Evolutionary conservation across 2,329 filamentous ascomycete genomes (phyloP).

Genomic region (Xylariaceae sp.): DNA sequence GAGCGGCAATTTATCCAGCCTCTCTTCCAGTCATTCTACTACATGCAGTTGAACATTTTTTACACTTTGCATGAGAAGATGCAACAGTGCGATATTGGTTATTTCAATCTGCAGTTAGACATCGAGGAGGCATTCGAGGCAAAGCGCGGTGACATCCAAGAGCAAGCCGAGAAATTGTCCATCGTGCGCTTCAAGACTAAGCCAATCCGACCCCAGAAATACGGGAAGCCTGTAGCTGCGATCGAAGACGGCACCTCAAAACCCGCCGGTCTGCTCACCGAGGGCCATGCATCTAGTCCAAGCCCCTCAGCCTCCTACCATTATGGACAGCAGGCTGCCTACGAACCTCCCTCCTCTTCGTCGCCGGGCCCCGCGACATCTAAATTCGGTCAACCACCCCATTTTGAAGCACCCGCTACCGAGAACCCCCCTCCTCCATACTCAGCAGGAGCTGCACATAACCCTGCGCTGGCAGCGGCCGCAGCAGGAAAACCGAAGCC

Average conservation of each 20-base stretch:
- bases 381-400: too few relatives aligned
- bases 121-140: slow-evolving; percentile 87
- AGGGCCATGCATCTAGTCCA: slow-evolving; percentile 36
- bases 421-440: slow-evolving; percentile 72
- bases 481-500: slow-evolving; percentile 66
- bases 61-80: slow-evolving; percentile 98
- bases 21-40: slow-evolving; percentile 98
- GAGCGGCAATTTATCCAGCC: slow-evolving; percentile 95
- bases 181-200: slow-evolving; percentile 94
- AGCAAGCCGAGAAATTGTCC: slow-evolving; percentile 75
- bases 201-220: slow-evolving; percentile 58
- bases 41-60: slow-evolving; percentile 99
- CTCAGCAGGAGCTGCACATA: slow-evolving; percentile 40
- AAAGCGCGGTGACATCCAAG: slow-evolving; percentile 86
- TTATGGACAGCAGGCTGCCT: slow-evolving; percentile 32
- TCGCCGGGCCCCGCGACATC: neutral
- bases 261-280: slow-evolving; percentile 47
- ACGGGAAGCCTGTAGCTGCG: slow-evolving; percentile 50
- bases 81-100: slow-evolving; percentile 95
- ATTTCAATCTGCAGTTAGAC: slow-evolving; percentile 89
- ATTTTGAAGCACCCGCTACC: slow-evolving; percentile 37
- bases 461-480: slow-evolving; percentile 41
- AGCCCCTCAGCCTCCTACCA: slow-evolving; percentile 29
- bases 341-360: neutral
- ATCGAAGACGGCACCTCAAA: slow-evolving; percentile 25